Evolutionary conservation across 2,329 filamentous ascomycete species (phyloP).

Genomic region (Sphaerulina populicola): DNA sequence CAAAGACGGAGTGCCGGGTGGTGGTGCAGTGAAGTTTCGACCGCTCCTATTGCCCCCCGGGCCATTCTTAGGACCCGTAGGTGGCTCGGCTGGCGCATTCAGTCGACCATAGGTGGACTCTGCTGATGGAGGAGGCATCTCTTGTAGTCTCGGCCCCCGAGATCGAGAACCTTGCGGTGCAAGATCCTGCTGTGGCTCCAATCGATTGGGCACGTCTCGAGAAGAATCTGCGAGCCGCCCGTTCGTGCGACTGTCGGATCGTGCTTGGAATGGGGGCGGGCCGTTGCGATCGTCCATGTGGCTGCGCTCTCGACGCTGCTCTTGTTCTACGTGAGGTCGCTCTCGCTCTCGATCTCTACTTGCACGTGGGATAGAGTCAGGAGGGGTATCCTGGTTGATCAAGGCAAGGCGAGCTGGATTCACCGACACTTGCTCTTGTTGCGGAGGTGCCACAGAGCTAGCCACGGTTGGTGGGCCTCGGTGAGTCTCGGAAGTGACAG

Average conservation of each 20-base stretch:
- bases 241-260: constrained; percentile 23
- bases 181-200: constrained; percentile 31
- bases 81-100: constrained; percentile 43
- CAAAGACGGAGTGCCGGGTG: constrained; percentile 20
- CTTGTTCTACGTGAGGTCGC: constrained; percentile 21
- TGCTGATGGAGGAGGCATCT: constrained; percentile 32
- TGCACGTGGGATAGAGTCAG: constrained; percentile 6
- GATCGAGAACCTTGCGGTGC: constrained; percentile 48
- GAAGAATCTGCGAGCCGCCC: constrained; percentile 28
- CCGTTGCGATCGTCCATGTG: constrained; percentile 22
- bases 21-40: constrained; percentile 35
- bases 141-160: constrained; percentile 40
- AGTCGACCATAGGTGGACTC: constrained; percentile 45
- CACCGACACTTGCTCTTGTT: constrained; percentile 22
- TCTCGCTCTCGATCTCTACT: constrained; percentile 9
- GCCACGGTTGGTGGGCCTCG: constrained; percentile 8
- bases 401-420: constrained; percentile 40
- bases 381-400: constrained; percentile 28
- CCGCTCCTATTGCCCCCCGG: constrained; percentile 31
- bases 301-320: constrained; percentile 20
- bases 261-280: constrained; percentile 26
- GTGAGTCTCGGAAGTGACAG: constrained; percentile 12
- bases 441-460: constrained; percentile 3
- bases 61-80: constrained; percentile 47
- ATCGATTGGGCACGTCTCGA: constrained; percentile 19